Conservation (phyloP, 2,329 filamentous ascomycete species). For the Sclerotinia glacialis region DNA sequence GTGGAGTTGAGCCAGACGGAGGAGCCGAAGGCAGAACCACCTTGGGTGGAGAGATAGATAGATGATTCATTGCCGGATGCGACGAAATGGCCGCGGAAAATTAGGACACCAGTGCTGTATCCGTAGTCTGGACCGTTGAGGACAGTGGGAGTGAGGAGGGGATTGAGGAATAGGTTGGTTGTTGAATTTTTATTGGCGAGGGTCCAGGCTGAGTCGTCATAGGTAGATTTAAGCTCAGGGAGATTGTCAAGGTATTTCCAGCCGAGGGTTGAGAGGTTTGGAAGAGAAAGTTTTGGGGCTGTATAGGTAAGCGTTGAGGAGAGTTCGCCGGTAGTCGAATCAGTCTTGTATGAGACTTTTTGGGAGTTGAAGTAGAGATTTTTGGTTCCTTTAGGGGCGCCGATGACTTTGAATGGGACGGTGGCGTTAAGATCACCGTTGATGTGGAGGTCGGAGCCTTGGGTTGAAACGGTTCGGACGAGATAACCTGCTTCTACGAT, state of each 20-base stretch:
- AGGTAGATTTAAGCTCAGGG: constrained; percentile 62
- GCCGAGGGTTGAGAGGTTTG: constrained; percentile 54
- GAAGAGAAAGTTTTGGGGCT: constrained; percentile 52
- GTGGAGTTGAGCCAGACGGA: constrained; percentile 63
- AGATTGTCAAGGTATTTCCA: constrained; percentile 73
- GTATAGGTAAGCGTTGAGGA: constrained; percentile 50
- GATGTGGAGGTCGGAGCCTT: constrained; percentile 57
- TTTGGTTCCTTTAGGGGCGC: constrained; percentile 52
- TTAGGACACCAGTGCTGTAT: constrained; percentile 64
- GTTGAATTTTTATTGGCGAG: constrained; percentile 51
- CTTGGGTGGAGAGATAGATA: constrained; percentile 59
- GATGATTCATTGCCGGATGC: constrained; percentile 58
- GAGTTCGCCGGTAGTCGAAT: constrained; percentile 50
- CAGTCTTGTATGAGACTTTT: constrained; percentile 39
- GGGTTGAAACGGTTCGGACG: constrained; percentile 56
- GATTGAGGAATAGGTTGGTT: constrained; percentile 52
- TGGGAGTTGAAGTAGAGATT: constrained; percentile 61
- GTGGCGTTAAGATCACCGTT: constrained; percentile 72
- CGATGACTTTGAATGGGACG: constrained; percentile 65
- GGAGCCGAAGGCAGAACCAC: constrained; percentile 65
- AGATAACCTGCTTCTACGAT: constrained; percentile 65
- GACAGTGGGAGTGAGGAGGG: constrained; percentile 60
- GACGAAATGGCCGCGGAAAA: constrained; percentile 66
- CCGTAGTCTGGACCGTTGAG: constrained; percentile 72
- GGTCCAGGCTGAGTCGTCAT: constrained; percentile 69